A percentile compares a stretch with the other conserved stretches of the same genome.
Conservation (phyloP, 2,329 filamentous ascomycete genomes). For the Colletotrichum somersetense region DNA sequence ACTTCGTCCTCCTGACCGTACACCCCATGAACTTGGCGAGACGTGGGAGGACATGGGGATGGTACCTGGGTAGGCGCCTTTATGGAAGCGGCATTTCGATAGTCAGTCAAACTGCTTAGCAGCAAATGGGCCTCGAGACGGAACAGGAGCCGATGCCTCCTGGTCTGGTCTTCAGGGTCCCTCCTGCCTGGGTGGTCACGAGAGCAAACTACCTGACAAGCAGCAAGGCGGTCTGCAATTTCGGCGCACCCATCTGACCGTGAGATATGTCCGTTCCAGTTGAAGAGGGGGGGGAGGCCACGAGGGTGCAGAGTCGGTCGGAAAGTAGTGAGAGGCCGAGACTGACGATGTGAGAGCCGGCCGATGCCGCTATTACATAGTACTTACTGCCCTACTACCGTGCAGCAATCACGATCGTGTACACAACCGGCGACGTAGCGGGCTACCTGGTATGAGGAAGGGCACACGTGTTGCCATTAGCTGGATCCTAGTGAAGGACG, state of each 20-base stretch:
- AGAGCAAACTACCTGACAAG: slow-evolving; percentile 37
- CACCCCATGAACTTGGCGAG: not conserved
- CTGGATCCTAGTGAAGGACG: no score
- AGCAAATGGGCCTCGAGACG: slow-evolving; percentile 12
- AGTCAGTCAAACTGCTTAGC: not conserved
- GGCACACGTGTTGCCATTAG: not conserved
- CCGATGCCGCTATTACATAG: not conserved
- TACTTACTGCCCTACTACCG: not conserved
- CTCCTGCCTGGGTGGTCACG: slow-evolving; percentile 36
- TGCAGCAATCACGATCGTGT: slow-evolving; percentile 4
- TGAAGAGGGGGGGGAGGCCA: not conserved
- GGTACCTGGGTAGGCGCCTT: not conserved
- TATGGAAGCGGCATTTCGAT: not conserved
- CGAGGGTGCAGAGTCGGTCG: not conserved
- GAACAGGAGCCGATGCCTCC: slow-evolving; percentile 31
- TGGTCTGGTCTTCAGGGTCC: slow-evolving; percentile 37
- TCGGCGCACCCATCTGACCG: slow-evolving; percentile 26
- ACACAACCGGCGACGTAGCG: not conserved
- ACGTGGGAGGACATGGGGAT: slow-evolving; percentile 1
- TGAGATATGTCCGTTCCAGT: slow-evolving; percentile 17
- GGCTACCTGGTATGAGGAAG: not conserved
- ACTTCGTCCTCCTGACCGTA: no score
- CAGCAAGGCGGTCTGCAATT: slow-evolving; percentile 37
- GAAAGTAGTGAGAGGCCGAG: not conserved
- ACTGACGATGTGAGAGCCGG: not conserved